Conservation (phyloP, 257 asterid genomes). For the Solanum etuberosum region DNA sequence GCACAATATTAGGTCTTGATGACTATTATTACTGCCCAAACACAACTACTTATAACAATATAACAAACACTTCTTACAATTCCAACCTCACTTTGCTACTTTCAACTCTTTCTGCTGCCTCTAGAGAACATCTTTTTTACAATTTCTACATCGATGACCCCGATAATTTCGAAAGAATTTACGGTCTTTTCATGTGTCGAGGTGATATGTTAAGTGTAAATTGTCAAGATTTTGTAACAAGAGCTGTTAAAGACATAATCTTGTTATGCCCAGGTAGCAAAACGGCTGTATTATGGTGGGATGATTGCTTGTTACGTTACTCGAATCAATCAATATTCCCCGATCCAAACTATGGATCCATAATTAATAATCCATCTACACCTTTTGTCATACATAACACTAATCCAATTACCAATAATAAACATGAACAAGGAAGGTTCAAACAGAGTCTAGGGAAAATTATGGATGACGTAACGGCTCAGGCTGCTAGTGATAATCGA, state of each 20-base stretch:
- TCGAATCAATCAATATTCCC: not conserved
- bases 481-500: not conserved
- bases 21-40: not conserved
- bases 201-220: not conserved
- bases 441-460: not conserved
- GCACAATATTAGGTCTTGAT: not conserved
- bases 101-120: not conserved
- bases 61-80: not conserved
- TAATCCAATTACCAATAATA: not conserved
- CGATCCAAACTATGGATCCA: not conserved
- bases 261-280: not conserved
- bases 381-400: fast-evolving
- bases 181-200: not conserved
- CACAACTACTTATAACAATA: not conserved
- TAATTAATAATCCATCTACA: not conserved
- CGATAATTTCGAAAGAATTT: not conserved
- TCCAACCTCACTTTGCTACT: not conserved
- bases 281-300: not conserved
- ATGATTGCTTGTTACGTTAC: not conserved
- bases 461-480: not conserved
- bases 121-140: not conserved
- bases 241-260: not conserved
- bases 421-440: not conserved
- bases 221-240: not conserved
- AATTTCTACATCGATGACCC: not conserved